phyloP scores from a whole-genome alignment of 371 early-diverging fungal genomes.

The Capillidium heterosporum region DNA sequence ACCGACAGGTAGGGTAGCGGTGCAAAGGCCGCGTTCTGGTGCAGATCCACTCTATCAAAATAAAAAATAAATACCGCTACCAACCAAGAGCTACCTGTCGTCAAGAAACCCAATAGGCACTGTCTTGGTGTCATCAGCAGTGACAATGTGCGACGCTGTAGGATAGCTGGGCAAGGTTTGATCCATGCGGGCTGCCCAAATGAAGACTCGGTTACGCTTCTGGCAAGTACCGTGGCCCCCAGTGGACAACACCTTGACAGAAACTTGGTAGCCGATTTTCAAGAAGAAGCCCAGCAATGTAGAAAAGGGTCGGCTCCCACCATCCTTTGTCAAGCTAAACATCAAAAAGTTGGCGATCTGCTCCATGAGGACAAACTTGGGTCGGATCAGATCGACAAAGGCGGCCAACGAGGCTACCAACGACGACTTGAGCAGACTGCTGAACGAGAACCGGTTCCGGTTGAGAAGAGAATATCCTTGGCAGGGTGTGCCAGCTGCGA shows the following conservation, averaged over 20 bases:
- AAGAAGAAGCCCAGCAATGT: slow-evolving; percentile 10
- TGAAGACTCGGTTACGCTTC: slow-evolving; percentile 10
- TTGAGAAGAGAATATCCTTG: slow-evolving; percentile 14
- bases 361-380: slow-evolving; percentile 12
- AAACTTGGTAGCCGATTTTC: slow-evolving; percentile 11
- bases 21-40: neutral
- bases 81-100: too few relatives aligned
- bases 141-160: slow-evolving; percentile 4
- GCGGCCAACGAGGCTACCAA: slow-evolving; percentile 12
- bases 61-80: neutral
- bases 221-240: slow-evolving; percentile 10
- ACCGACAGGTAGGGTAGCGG: slow-evolving; percentile 6
- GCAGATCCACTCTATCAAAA: neutral
- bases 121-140: neutral
- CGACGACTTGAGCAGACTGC: slow-evolving; percentile 7
- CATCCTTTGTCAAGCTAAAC: neutral
- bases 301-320: slow-evolving; percentile 2
- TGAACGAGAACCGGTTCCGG: neutral
- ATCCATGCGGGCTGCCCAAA: slow-evolving; percentile 12
- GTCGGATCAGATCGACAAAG: slow-evolving; percentile 11
- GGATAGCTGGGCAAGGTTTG: slow-evolving; percentile 6
- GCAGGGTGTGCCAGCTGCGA: slow-evolving; percentile 15
- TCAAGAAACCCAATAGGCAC: neutral
- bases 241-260: slow-evolving; percentile 9
- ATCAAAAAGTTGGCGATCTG: slow-evolving; percentile 9